Base-by-base conservation (phyloP, 2,329 filamentous ascomycete genomes). In the Dactylellina haptotyla region DNA sequence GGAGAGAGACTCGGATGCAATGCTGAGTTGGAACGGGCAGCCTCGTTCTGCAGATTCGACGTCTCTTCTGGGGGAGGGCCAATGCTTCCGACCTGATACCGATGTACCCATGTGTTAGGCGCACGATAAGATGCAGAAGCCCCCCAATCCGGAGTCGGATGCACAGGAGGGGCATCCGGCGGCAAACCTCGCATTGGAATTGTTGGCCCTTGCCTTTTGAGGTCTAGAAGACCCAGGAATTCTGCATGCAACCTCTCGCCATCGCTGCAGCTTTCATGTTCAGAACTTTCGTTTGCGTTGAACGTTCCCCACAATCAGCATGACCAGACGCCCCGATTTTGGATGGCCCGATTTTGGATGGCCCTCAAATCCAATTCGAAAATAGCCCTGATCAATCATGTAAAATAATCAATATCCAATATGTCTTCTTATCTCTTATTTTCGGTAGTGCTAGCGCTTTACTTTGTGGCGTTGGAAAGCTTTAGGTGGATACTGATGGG, bases 231-330 rank as follows among this genome's bases (percentile, higher is more conserved):
- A n/a, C n/a, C n/a, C n/a, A n/a, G n/a, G 32, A 18, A 2, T 25
- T 16, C 43, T 66, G 63, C 63, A 66, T 66, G 62, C 62, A 66
- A 41, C 28, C 41, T 66, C 62, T 66, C 62, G 62, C 62, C 43
- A 66, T 66, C 51, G 25, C 28, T 66, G 62, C 62, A 51, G 39
- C 46, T 48, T 48, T 45, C 45, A 30, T 45, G 45, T 30, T 51
- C 25, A 3, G 25, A 23, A 20, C 16, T 16, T 4, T 41, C n/a
- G n/a, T n/a, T n/a, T n/a, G n/a, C n/a, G n/a, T n/a, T n/a, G n/a
- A n/a, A n/a, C n/a, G n/a, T n/a, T n/a, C n/a, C n/a, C n/a, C n/a
- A n/a, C n/a, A n/a, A n/a, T n/a, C n/a, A n/a, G n/a, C n/a, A n/a
- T n/a, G n/a, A n/a, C n/a, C n/a, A n/a, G n/a, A n/a, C n/a, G n/a